phyloP scores from a whole-genome alignment of 345 rosid genomes.

The Eucalyptus caleyi region DNA sequence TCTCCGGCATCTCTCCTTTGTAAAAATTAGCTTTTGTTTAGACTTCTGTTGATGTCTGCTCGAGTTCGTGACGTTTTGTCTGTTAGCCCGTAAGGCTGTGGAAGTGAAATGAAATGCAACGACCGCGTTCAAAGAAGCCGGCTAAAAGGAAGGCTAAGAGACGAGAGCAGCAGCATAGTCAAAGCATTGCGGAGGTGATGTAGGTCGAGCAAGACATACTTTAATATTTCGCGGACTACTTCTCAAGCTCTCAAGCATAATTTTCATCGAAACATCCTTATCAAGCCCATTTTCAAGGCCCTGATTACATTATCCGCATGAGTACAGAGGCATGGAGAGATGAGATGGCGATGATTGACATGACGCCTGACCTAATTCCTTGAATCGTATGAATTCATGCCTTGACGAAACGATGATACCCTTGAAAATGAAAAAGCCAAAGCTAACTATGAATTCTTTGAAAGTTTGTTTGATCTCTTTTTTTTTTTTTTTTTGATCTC shows the following conservation, averaged over 20 bases:
- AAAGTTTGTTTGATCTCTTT: neutral
- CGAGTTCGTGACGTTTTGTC: neutral
- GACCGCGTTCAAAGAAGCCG: neutral
- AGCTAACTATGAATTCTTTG: neutral
- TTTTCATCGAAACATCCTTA: neutral
- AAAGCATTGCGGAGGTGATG: neutral
- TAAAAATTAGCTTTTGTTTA: neutral
- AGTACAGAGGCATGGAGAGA: neutral
- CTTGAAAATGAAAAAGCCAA: neutral
- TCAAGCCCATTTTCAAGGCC: neutral
- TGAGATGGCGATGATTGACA: neutral
- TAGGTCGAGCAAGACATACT: neutral
- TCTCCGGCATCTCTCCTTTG: neutral
- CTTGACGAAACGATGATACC: neutral
- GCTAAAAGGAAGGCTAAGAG: neutral
- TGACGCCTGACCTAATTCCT: neutral
- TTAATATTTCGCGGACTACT: neutral
- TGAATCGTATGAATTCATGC: neutral
- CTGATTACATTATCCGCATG: neutral
- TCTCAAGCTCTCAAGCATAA: neutral
- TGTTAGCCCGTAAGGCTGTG: neutral
- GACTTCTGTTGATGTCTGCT: neutral
- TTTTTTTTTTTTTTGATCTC: too few species aligned
- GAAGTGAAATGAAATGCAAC: neutral
- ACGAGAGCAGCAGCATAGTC: neutral